phyloP scores from a whole-genome alignment of 2,329 filamentous ascomycete genomes.

The Beauveria pseudobassiana region DNA sequence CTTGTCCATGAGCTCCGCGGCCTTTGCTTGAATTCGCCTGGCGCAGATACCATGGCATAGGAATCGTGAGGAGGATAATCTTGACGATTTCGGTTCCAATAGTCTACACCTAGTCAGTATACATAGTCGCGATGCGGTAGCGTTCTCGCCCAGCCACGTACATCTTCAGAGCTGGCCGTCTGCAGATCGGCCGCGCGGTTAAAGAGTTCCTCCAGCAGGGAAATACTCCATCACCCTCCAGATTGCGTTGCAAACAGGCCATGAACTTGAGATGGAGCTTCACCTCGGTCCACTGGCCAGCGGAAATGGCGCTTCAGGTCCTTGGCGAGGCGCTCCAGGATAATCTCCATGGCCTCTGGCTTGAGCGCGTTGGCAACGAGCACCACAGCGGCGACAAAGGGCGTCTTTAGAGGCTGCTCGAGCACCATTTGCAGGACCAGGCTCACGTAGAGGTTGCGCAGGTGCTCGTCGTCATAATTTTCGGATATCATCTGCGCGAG shows the following conservation, averaged over 20 bases:
- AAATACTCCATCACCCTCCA: conserved; percentile 81
- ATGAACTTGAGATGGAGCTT: conserved; percentile 87
- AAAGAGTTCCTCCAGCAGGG: conserved; percentile 86
- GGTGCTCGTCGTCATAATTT: conserved; percentile 76
- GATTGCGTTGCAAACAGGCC: conserved; percentile 72
- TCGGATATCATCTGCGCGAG: conserved; percentile 73
- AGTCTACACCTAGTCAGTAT: conserved; percentile 33
- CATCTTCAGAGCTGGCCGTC: conserved; percentile 87
- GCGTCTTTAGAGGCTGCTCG: conserved; percentile 97
- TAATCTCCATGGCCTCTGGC: conserved; percentile 62
- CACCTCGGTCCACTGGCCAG: conserved; percentile 79
- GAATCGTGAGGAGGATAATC: conserved; percentile 89
- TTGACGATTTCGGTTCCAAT: conserved; percentile 85
- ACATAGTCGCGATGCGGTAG: background rate
- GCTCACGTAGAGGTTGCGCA: conserved; percentile 65
- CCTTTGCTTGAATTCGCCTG: conserved; percentile 62
- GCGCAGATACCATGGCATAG: conserved; percentile 72
- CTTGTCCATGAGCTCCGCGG: conserved; percentile 76
- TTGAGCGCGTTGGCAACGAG: conserved; percentile 73
- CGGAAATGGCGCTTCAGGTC: conserved; percentile 53
- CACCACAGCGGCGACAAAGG: conserved; percentile 80
- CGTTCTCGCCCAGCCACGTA: conserved; percentile 37
- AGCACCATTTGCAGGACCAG: conserved; percentile 68
- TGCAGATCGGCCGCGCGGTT: conserved; percentile 85
- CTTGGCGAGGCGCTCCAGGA: conserved; percentile 56